Conservation (phyloP, 805 yeast genomes). For the Suhomyces sp. region DNA sequence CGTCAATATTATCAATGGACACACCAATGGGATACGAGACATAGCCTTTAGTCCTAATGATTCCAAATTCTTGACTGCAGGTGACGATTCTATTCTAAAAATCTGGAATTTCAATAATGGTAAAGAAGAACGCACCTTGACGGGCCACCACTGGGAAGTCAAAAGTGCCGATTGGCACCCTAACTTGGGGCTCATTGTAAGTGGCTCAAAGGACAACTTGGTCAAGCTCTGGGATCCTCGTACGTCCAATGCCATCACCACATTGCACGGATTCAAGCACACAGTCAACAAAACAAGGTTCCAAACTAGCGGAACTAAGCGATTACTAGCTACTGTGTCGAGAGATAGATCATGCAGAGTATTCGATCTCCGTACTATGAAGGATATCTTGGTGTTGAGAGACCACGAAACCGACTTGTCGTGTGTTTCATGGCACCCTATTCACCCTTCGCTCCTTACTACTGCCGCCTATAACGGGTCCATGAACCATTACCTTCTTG, state of each 20-base stretch:
- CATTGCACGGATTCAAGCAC: slow-evolving; percentile 89
- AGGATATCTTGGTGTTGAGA: slow-evolving; percentile 66
- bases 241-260: slow-evolving; percentile 64
- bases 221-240: slow-evolving; percentile 97
- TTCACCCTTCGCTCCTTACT: slow-evolving; percentile 72
- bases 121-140: slow-evolving; percentile 69
- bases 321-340: slow-evolving; percentile 79
- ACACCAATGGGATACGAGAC: slow-evolving; percentile 80
- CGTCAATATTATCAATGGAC: slow-evolving; percentile 75
- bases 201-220: slow-evolving; percentile 94
- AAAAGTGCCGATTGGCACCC: slow-evolving; percentile 98
- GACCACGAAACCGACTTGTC: slow-evolving; percentile 84
- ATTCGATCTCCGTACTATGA: slow-evolving; percentile 85
- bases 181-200: slow-evolving; percentile 74
- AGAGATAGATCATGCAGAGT: slow-evolving; percentile 86
- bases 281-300: slow-evolving; percentile 84
- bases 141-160: slow-evolving; percentile 99
- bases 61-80: slow-evolving; percentile 85
- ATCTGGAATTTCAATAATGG: slow-evolving; percentile 95
- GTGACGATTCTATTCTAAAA: slow-evolving; percentile 87
- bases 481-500: slow-evolving; percentile 70
- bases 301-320: slow-evolving; percentile 74
- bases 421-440: slow-evolving; percentile 89
- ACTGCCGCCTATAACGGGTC: slow-evolving; percentile 91
- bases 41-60: slow-evolving; percentile 89